Evolutionary conservation across 805 yeast species (phyloP), one percentile per base, ranked within the genome.

Genomic region (Lipomyces sp.): DNA sequence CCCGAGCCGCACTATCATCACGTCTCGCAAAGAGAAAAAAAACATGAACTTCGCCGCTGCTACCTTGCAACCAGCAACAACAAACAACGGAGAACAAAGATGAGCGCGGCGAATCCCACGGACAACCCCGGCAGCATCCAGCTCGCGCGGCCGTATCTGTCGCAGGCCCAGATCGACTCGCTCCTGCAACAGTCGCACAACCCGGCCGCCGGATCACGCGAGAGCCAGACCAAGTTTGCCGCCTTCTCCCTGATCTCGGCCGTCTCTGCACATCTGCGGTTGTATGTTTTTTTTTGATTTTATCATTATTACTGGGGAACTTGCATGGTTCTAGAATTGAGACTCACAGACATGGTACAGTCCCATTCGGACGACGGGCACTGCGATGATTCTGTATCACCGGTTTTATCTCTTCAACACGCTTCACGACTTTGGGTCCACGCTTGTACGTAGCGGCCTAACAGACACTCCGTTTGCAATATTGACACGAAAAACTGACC

Each of bases 361-460:
- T 46, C 63, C 63, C 3, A 43, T 51, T n/a, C 53, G 63, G 22
- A 60, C 63, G 7, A 42, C 51, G 37, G 62, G 57, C 18, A 52
- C 60, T 8, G 61, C 63, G 10, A 55, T 60, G 59, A 39, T 54
- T 8, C 40, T 60, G n/a, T 60, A 43, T 36, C 57, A 50, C 22
- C 56, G 61, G 32, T 58, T 60, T 34, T 52, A 52, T 41, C 43
- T 60, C 2, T 60, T 60, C 47, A 58, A 55, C 39, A 16, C 58
- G 1, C 19, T 60, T 14, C 49, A 43, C 18, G 55, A 57, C 16
- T 58, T 57, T 31, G 43, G 55, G 4, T 39, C 44, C 18, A n/a
- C n/a, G 50, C 44, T 44, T 2, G 50, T 23, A 8, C 8, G n/a
- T 39, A 16, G 8, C 11, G 4, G 13, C 14, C 14, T 11, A 24